A percentile compares a stretch with the other conserved stretches of the same genome.
Evolutionary conservation across 2,329 filamentous ascomycete genomes (phyloP).

Genomic region (Fusarium sp.): DNA sequence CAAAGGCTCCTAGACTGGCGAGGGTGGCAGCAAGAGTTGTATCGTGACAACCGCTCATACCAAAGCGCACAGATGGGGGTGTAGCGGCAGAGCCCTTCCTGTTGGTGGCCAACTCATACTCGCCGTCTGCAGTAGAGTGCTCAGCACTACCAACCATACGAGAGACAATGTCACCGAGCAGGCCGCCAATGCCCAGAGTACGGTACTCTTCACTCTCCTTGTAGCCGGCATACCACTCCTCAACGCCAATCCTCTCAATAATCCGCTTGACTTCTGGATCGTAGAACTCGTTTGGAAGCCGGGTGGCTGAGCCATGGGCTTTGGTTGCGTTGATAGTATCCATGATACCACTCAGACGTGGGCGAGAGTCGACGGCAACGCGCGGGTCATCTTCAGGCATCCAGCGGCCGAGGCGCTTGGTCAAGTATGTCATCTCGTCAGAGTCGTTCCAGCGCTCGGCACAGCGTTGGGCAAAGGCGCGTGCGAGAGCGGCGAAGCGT

Average conservation of each 20-base stretch:
- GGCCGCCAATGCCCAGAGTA: slow-evolving; percentile 83
- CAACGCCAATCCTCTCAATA: slow-evolving; percentile 78
- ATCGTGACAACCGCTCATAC: slow-evolving; percentile 88
- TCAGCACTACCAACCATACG: slow-evolving; percentile 75
- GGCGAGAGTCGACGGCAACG: slow-evolving; percentile 84
- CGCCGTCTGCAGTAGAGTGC: slow-evolving; percentile 61
- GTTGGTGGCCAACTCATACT: slow-evolving; percentile 57
- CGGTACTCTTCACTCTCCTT: slow-evolving; percentile 86
- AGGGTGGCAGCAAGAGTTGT: slow-evolving; percentile 87
- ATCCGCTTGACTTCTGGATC: slow-evolving; percentile 74
- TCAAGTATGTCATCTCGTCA: slow-evolving; percentile 85
- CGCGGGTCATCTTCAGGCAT: slow-evolving; percentile 76
- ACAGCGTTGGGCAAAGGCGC: slow-evolving; percentile 76
- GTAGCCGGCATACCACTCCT: slow-evolving; percentile 95
- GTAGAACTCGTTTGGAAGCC: slow-evolving; percentile 86
- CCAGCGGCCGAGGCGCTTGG: slow-evolving; percentile 79
- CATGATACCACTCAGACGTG: slow-evolving; percentile 88
- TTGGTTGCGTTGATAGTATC: slow-evolving; percentile 91
- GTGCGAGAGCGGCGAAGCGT: slow-evolving; percentile 73
- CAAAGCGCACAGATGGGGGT: slow-evolving; percentile 70
- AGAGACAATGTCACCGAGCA: slow-evolving; percentile 84
- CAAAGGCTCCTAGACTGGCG: slow-evolving; percentile 80
- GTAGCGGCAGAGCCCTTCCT: slow-evolving; percentile 44
- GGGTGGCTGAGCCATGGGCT: slow-evolving; percentile 78
- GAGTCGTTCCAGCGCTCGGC: slow-evolving; percentile 78